Conservation (phyloP, 1,284 basidiomycete species). For the Golubevia pallescens region DNA sequence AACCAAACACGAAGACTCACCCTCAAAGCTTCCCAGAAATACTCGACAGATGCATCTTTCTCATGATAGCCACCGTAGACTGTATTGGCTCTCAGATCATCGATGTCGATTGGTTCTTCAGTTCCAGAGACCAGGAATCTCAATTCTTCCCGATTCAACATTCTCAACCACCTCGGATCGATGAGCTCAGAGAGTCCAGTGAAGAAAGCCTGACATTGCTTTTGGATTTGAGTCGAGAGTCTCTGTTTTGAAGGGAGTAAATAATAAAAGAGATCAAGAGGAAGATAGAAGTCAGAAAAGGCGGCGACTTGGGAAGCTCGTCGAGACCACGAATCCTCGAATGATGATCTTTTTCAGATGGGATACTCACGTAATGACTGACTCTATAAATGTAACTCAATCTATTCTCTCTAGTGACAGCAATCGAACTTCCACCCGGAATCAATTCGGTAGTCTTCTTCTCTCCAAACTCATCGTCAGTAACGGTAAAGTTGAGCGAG, state of each 20-base stretch:
- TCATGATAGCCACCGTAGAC: slow-evolving; percentile 54
- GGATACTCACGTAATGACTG: slow-evolving; percentile 32
- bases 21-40: slow-evolving; percentile 52
- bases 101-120: slow-evolving; percentile 53
- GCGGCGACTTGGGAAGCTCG: too few species aligned
- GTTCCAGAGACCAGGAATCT: slow-evolving; percentile 50
- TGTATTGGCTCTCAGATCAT: slow-evolving; percentile 48
- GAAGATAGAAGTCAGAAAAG: too few species aligned
- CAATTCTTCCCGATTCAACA: slow-evolving; percentile 56
- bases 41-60: slow-evolving; percentile 48
- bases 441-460: slow-evolving; percentile 49
- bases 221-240: slow-evolving; percentile 51
- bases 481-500: slow-evolving; percentile 88
- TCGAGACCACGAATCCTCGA: too few species aligned
- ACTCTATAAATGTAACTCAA: slow-evolving; percentile 60
- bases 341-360: too few species aligned
- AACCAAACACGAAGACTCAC: too few species aligned
- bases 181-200: slow-evolving; percentile 54
- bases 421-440: slow-evolving; percentile 43
- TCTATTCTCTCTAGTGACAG: slow-evolving; percentile 56
- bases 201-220: slow-evolving; percentile 58
- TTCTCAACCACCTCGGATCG: slow-evolving; percentile 58
- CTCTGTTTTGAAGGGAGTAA: too few species aligned
- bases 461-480: slow-evolving; percentile 72
- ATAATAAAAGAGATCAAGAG: too few species aligned